These are phyloP conservation scores for Colletotrichum lini DNA, from an alignment of 2,329 filamentous ascomycete species.

Conservation along the genomic window DNA sequence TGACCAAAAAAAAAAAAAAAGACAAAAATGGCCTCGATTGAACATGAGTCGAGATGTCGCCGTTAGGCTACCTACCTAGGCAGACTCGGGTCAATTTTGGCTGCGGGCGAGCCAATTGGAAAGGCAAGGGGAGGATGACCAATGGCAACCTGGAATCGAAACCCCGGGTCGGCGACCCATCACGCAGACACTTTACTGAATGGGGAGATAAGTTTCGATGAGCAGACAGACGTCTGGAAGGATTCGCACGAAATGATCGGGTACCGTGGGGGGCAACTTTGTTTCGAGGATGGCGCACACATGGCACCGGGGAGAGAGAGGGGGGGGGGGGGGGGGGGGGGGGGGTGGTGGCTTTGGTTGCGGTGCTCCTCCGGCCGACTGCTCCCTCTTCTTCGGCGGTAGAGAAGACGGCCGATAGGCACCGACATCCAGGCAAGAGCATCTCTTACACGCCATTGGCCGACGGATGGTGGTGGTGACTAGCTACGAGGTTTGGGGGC, in stretches of 20 bases:
- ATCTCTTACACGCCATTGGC: slow-evolving; percentile 42
- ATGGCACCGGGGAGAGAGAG: not conserved
- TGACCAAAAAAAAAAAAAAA: slow-evolving; percentile 23
- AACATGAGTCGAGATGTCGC: slow-evolving; percentile 22
- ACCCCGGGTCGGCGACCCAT: too few species aligned
- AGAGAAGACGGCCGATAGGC: slow-evolving; percentile 1
- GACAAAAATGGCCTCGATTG: not conserved
- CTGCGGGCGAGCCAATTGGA: not conserved
- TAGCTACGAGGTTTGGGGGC: slow-evolving; percentile 11
- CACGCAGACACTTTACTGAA: slow-evolving; percentile 21
- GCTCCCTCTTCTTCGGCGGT: slow-evolving; percentile 1
- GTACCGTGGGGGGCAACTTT: slow-evolving; percentile 17
- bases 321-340: too few species aligned
- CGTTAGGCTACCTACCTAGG: slow-evolving; percentile 11
- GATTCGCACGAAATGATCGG: not conserved
- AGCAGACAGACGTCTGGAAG: slow-evolving; percentile 6
- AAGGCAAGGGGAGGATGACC: not conserved
- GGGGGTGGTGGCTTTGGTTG: not conserved
- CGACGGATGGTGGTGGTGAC: not conserved
- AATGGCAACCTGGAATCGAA: too few species aligned
- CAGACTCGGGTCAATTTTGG: slow-evolving; percentile 18
- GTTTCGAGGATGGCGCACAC: slow-evolving; percentile 9
- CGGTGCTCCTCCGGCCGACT: not conserved
- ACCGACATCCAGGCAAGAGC: not conserved
- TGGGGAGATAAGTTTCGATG: slow-evolving; percentile 33